These are phyloP conservation scores for Achaetomium macrosporum DNA, from an alignment of 2,329 filamentous ascomycete genomes.

Conservation along the genomic window DNA sequence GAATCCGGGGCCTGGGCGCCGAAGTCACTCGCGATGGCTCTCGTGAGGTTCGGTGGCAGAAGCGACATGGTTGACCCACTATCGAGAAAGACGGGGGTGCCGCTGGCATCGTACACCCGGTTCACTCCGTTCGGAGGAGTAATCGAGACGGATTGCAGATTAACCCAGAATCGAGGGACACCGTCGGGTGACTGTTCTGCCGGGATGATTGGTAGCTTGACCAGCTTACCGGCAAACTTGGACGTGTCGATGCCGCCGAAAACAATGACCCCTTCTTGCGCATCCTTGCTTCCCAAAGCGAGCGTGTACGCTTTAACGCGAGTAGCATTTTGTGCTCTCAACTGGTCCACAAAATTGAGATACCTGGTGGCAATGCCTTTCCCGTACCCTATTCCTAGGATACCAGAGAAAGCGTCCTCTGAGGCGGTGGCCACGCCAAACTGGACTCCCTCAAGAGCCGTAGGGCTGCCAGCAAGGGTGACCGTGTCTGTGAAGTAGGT, in stretches of 20 bases:
- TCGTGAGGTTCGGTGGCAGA: conserved; percentile 52
- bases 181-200: conserved; percentile 49
- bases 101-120: conserved; percentile 31
- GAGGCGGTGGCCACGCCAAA: conserved; percentile 58
- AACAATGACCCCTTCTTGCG: conserved; percentile 56
- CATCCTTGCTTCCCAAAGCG: conserved; percentile 56
- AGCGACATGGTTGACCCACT: conserved; percentile 65
- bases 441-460: conserved; percentile 47
- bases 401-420: conserved; percentile 47
- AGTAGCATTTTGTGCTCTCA: conserved; percentile 47
- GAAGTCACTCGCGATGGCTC: conserved; percentile 45
- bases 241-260: conserved; percentile 62
- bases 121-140: conserved; percentile 34
- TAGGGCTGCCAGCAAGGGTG: conserved; percentile 35
- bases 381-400: conserved; percentile 71
- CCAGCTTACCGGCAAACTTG: conserved; percentile 56
- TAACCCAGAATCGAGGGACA: conserved; percentile 48
- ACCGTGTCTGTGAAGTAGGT: conserved; percentile 45
- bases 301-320: conserved; percentile 59
- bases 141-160: conserved; percentile 40
- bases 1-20: conserved; percentile 35
- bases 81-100: conserved; percentile 59
- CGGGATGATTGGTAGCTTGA: conserved; percentile 55
- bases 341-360: conserved; percentile 47
- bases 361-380: conserved; percentile 41